Conservation (phyloP, 140 eudicot genomes). For the Anethum foeniculum region DNA sequence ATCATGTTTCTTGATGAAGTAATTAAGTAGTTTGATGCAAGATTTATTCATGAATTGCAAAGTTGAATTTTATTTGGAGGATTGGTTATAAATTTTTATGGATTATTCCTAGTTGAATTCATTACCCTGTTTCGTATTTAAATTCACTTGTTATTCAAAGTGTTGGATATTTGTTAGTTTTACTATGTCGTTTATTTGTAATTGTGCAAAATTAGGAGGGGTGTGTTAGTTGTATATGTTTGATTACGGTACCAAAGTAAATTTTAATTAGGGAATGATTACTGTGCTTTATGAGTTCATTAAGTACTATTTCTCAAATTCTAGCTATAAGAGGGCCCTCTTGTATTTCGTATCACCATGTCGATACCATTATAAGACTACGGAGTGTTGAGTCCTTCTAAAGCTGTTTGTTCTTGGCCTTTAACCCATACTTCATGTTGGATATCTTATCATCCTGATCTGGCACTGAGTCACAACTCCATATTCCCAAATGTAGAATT, state of each 20-base stretch:
- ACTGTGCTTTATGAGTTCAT: not conserved
- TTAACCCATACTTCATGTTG: not conserved
- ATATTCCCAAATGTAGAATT: not conserved
- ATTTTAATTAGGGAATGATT: not conserved
- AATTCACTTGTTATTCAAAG: not conserved
- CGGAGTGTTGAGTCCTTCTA: not conserved
- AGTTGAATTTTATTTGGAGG: not conserved
- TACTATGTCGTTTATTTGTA: not conserved
- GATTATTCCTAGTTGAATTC: not conserved
- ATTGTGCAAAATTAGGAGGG: not conserved
- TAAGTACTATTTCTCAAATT: not conserved
- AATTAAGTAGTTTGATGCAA: not conserved
- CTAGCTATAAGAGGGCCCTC: not conserved
- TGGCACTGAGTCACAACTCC: not conserved
- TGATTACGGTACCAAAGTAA: too few species aligned
- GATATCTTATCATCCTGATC: not conserved
- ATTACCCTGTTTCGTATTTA: not conserved
- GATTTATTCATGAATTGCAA: not conserved
- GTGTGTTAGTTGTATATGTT: not conserved
- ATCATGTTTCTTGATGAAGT: not conserved
- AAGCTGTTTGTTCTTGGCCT: not conserved
- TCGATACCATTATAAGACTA: not conserved
- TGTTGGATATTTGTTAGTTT: not conserved
- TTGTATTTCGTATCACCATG: not conserved
- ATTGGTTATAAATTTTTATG: not conserved